Base-by-base conservation (phyloP, 1,139 yeast genomes). In the Torulaspora pretoriensis region DNA sequence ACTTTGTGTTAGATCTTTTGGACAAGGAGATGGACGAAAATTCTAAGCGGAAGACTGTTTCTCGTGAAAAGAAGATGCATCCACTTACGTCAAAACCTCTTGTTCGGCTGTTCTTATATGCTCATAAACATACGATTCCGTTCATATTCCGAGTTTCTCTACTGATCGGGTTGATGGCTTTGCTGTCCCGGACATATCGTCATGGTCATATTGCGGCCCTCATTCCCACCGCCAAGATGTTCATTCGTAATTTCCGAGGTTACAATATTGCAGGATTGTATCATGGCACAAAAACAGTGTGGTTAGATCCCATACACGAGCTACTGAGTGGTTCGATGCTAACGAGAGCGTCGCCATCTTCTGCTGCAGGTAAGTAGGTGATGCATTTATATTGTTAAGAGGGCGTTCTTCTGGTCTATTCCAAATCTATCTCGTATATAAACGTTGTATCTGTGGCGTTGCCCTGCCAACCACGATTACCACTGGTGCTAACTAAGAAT, bases 381-480 rank as follows among this genome's bases (percentile, higher is more conserved):
- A 19, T 19, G 7, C 10, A 13, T 29, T 16, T 5, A 7, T 29
- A 29, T 12, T n/a, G 25, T 14, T 25, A 17, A 8, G 9, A 27
- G 12, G 17, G 17, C 34, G 25, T 22, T 33, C 12, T 8, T 23
- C 10, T 17, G 27, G 22, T 27, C 35, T 52, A 61, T 30, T 54
- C 55, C 23, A 61, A 46, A 42, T 68, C 70, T 33, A 90, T 81
- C 60, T 89, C 95, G 63, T 89, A 90, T 33, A 89, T 73, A 56
- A 89, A 74, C 6, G 86, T 85, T 24, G 82, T 77, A 51, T 92
- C 98, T 0, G 95, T 84, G 33, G 81, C 77, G 27, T 72, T 68
- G 2, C 95, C 86, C 58, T 84, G 92, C 97, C 97, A 90, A 3
- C 98, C 98, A 59, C 97, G 76, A 55, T 85, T 87, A 6, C 98